Conservation (phyloP, 2,329 filamentous ascomycete genomes). For the Fusarium buxicola region DNA sequence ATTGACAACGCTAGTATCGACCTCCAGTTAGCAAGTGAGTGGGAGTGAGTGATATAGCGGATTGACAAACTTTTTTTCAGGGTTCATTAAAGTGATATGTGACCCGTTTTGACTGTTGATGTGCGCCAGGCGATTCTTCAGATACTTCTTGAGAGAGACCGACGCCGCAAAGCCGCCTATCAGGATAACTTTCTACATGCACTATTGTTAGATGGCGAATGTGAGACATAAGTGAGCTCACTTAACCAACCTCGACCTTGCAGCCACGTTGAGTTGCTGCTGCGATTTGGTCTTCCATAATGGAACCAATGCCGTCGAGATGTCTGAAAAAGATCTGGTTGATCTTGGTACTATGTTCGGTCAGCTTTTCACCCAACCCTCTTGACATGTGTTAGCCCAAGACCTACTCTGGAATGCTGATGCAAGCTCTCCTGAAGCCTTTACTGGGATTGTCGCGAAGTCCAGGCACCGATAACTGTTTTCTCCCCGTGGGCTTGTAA, state of each 20-base stretch:
- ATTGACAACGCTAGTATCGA: neutral
- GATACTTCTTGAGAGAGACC: neutral
- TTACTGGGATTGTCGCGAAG: neutral
- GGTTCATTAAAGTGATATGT: neutral
- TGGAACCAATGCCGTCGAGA: neutral
- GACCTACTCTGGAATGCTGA: neutral
- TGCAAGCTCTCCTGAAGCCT: neutral
- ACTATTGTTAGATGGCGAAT: no score
- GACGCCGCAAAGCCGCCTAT: conserved; percentile 18
- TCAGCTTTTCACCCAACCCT: no score
- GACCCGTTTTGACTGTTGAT: neutral
- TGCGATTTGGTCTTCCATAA: neutral
- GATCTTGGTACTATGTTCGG: neutral
- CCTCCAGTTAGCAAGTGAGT: neutral
- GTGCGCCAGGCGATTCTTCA: neutral
- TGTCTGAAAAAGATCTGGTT: neutral
- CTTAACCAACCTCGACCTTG: neutral
- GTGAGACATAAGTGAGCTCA: no score
- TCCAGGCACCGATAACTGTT: neutral
- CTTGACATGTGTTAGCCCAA: no score
- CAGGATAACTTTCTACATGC: neutral
- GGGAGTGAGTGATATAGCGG: accelerated
- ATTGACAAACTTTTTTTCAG: neutral
- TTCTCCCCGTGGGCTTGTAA: accelerated
- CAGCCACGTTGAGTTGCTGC: neutral